Base-by-base conservation (phyloP, 2,329 filamentous ascomycete genomes). In the Periglandula ipomoeae region DNA sequence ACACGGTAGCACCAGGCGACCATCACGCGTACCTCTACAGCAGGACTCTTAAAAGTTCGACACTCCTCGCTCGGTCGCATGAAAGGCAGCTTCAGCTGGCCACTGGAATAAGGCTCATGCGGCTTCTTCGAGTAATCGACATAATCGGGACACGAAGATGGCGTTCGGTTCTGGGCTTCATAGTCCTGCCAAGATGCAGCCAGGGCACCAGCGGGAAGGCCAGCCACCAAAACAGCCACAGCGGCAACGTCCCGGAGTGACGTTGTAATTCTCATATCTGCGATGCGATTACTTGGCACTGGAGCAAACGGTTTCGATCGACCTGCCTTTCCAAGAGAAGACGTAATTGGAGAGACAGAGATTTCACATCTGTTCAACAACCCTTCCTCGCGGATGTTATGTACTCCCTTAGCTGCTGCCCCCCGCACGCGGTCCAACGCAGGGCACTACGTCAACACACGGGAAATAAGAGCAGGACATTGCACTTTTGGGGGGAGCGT, bases 61-160 rank as follows among this genome's bases (percentile, higher is more conserved):
- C 59, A 61, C 38, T 58, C 55, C 23, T 53, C 47, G 20, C 54
- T 58, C 5, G 58, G 59, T 22, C 59, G 47, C 59, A 61, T 61
- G 13, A 53, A 60, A 10, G 59, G 58, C 40, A 61, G 48, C 23
- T 50, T 50, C 20, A 60, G 47, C 17, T 44, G 51, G 0, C 59
- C 59, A 2, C 41, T 32, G 19, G 58, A 59, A 24, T 48, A 56
- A 7, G 58, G 59, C 13, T 32, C 52, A 46, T 61, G 59, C 11
- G 53, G 54, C 41, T 51, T 17, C 42, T 52, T 49, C 42, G 57
- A 52, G 44, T 59, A 59, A 6, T 35, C 43, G 19, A 46, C 53
- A 49, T 61, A 61, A 22, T 57, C 53, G 10, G 58, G 58, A n/a
- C 59, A 61, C 7, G 53, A 51, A 3, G 53, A 49, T 5, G 58